Evolutionary conservation across 2,329 filamentous ascomycete species (phyloP), one percentile per base, ranked within the genome.

Genomic region (Periconia sp.): DNA sequence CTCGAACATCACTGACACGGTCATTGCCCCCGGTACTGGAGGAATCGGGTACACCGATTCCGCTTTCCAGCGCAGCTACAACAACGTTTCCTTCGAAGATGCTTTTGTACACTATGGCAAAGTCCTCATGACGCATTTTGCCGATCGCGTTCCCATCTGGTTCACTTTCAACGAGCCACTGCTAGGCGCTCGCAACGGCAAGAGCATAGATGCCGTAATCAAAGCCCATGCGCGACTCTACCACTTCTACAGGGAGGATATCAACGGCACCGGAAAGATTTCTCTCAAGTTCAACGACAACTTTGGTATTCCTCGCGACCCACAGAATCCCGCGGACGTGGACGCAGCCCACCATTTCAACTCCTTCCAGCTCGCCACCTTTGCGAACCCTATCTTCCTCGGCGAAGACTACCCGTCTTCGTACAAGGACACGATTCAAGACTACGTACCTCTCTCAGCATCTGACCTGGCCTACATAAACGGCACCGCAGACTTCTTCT

Each of bases 161-260:
- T 79, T 78, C 59, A 82, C 80, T 1, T 82, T 81, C 65, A 82
- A 83, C 57, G 81, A 83, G 64, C 80, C 80, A 2, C 68, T 80
- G 0, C 61, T 80, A 1, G 74, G 74, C 20, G 68, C 72, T 2
- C 65, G 70, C 47, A 76, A 77, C 47, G 75, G 76, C 1, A 73
- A 74, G 58, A 82, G 56, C 0, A 58, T 69, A 31, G 47, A 70
- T 44, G 53, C 65, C 0, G 59, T 69, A 3, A 60, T 69, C 50
- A 78, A 78, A 52, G 73, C 81, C 0, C 81, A 84, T 52, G 80
- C 80, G 0, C 71, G 76, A 19, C 73, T 82, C 0, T 80, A 77
- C 41, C 67, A 79, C 62, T 85, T 79, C 68, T 85, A 85, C 65
- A 77, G 80, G 44, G 78, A 83, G 8, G 78, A 81, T 19, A 72